These are phyloP conservation scores for Cercospora nicotianae DNA, from an alignment of 2,329 filamentous ascomycete genomes.

Conservation along the genomic window DNA sequence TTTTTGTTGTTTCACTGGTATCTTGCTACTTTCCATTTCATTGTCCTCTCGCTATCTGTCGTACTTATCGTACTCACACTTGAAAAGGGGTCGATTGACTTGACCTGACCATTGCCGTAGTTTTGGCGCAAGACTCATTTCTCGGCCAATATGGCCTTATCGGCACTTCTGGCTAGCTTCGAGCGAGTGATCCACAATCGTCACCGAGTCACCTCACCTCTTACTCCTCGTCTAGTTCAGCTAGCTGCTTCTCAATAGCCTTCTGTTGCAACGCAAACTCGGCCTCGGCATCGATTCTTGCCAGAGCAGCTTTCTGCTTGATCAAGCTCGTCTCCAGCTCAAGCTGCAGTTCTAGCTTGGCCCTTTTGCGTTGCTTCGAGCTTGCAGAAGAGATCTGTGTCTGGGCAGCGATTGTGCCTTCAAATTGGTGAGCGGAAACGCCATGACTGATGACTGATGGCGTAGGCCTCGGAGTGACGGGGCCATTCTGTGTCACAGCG, in stretches of 20 bases:
- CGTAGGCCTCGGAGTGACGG: not conserved
- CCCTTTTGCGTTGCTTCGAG: not conserved
- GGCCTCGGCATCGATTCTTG: not conserved
- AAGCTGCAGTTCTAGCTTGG: not conserved
- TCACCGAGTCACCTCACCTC: not conserved
- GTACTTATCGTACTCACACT: not conserved
- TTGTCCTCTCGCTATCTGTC: not conserved
- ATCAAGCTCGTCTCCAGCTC: not conserved
- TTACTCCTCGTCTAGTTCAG: not conserved
- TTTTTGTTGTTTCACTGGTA: not conserved
- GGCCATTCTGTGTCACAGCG: not conserved
- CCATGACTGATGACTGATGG: not conserved
- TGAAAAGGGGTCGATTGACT: not conserved
- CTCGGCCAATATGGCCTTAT: not conserved
- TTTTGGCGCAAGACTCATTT: not conserved
- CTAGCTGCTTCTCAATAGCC: not conserved
- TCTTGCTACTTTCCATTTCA: not conserved
- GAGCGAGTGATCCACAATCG: not conserved
- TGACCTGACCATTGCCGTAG: not conserved
- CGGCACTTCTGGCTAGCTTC: not conserved
- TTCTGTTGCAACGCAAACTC: not conserved
- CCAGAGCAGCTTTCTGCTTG: not conserved
- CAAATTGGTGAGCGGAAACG: not conserved
- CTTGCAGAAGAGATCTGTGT: not conserved
- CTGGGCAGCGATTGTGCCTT: not conserved